Conservation (phyloP, 495 filamentous ascomycete species). For the Chaetomium fimeti region DNA sequence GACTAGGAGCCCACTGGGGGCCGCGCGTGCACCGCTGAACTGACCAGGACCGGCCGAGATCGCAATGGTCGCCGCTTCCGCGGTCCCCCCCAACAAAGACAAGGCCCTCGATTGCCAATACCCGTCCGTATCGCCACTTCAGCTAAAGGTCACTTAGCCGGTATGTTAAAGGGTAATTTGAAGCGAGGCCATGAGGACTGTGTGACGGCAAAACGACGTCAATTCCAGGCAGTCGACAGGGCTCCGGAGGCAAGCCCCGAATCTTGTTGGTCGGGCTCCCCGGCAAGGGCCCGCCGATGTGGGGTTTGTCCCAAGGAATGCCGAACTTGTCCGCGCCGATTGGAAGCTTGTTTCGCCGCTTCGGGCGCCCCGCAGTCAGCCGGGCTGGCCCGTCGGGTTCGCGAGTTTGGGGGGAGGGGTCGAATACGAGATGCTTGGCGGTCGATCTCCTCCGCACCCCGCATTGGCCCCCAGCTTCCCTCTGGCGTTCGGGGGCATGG, state of each 20-base stretch:
- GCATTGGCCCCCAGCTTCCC: neutral
- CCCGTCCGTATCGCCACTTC: neutral
- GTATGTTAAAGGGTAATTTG: no score
- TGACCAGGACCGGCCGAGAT: neutral
- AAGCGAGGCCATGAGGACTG: no score
- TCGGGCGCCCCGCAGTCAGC: slow-evolving; percentile 6
- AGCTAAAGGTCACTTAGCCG: no score
- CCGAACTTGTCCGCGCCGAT: neutral
- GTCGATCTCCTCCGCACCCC: slow-evolving; percentile 10
- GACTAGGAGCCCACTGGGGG: no score
- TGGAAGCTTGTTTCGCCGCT: slow-evolving; percentile 10
- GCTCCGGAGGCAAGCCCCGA: neutral
- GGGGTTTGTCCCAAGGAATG: neutral
- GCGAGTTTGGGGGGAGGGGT: neutral
- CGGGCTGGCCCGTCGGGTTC: slow-evolving; percentile 12
- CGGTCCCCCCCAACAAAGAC: no score
- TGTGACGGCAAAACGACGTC: neutral
- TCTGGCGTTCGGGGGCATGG: neutral
- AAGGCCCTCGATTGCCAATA: no score
- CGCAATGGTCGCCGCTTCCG: no score
- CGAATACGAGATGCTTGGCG: slow-evolving; percentile 16
- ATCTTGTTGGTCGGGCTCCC: neutral
- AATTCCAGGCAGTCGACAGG: neutral
- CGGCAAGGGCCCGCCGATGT: neutral
- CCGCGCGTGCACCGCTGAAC: neutral